Evolutionary conservation across 73 alveolate genomes (phyloP).

Genomic region (Tetrahymena thermophila): DNA sequence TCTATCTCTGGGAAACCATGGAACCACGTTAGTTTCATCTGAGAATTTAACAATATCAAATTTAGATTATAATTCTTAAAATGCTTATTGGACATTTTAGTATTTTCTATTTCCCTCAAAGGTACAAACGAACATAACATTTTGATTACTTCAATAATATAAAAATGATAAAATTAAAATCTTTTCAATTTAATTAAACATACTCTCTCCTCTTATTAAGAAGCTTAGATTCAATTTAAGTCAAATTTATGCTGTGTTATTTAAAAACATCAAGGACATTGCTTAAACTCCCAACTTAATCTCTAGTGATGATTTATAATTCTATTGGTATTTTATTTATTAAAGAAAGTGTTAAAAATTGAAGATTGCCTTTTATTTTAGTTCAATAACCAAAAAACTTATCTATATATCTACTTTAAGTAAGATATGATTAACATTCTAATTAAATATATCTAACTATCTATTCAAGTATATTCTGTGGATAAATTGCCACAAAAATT

Average conservation of each 20-base stretch:
- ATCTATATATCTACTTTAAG: no score
- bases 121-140: neutral
- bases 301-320: neutral
- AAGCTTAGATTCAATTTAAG: neutral
- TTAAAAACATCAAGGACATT: neutral
- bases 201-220: neutral
- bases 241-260: neutral
- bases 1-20: slow-evolving; percentile 19
- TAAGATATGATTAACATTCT: no score
- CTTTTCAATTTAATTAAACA: neutral
- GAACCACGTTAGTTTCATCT: neutral
- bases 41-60: neutral
- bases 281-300: neutral
- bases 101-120: neutral
- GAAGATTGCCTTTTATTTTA: neutral
- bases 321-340: neutral
- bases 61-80: neutral
- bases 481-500: no score
- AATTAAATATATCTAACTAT: no score
- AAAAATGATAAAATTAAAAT: neutral
- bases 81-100: neutral
- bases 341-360: neutral
- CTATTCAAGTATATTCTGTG: no score
- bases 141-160: neutral
- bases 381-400: no score